Base-by-base conservation (phyloP, 768 basidiomycete genomes). In the Lenzites betulinus region DNA sequence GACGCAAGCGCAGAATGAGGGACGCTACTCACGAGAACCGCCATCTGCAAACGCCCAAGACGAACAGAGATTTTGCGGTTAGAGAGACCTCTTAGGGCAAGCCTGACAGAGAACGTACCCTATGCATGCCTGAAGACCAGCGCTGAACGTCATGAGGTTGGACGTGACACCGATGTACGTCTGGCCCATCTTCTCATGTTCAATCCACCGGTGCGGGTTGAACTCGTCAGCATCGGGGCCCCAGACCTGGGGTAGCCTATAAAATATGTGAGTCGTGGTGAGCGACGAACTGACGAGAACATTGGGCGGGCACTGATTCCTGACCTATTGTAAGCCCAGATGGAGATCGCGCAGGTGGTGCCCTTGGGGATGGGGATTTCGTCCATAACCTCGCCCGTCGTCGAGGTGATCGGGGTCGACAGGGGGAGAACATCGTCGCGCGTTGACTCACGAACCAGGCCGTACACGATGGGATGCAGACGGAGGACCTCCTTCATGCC, bases 271-370 rank as follows among this genome's bases (percentile, higher is more conserved):
- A 1, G 20, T 11, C 16, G 18, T 36, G 18, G 5, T n/a, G 43
- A 28, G 30, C 3, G 12, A 7, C 30, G 2, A n/a, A 9, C 15
- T 18, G 12, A 5, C 35, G 4, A 12, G 12, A 43, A 4, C 9
- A 13, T 43, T n/a, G 52, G n/a, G 23, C 7, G 11, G 23, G 23
- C 12, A 69, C 33, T 16, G 30, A 33, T 4, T 33, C 4, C 30
- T 11, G 11, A 75, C 77, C 75, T 64, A 54, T 74, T 71, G 60
- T 77, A 77, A 2, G 66, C 67, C 52, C 68, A 67, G 52, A 73
- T 61, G 2, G 70, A 69, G 20, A 69, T 35, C n/a, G 59, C 38
- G 20, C 72, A 60, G 25, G 28, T 52, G 41, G 69, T 69, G 33
- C 71, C 73, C 46, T 70, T 67, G 26, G 60, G 58, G n/a, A 75